phyloP scores from a whole-genome alignment of 2,329 filamentous ascomycete genomes.

The Cladosporium austrohemisphaericum region DNA sequence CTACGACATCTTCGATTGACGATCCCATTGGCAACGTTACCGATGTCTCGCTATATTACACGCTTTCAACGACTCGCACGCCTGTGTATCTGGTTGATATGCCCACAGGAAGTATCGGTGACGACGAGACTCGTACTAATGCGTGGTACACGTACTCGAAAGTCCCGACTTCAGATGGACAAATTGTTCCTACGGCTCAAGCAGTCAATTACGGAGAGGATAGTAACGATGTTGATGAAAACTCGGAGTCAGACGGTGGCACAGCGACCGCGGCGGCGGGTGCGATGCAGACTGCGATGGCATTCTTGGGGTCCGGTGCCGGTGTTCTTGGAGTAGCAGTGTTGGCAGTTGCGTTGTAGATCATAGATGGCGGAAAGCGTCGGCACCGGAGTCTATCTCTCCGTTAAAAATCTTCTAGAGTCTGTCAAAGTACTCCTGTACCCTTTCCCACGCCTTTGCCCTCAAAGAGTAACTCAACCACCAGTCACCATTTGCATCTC shows the following conservation, averaged over 20 bases:
- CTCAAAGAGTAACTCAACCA: constrained; percentile 17
- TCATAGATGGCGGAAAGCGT: no score
- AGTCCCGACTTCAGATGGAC: not conserved
- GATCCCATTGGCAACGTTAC: not conserved
- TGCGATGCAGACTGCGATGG: not conserved
- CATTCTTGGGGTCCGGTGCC: not conserved
- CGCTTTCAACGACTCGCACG: not conserved
- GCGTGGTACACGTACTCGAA: not conserved
- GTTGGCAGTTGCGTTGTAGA: not conserved
- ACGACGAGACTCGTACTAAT: not conserved
- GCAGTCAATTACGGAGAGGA: not conserved
- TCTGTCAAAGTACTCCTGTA: no score
- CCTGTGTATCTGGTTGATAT: not conserved
- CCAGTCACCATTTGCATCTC: constrained; percentile 18
- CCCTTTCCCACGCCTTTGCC: constrained; percentile 12
- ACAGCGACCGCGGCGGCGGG: not conserved
- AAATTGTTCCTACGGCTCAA: not conserved
- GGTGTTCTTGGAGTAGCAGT: not conserved
- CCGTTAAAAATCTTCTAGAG: no score
- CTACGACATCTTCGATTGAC: not conserved
- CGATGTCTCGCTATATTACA: constrained; percentile 1
- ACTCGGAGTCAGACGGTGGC: not conserved
- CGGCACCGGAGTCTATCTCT: no score
- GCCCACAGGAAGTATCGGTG: not conserved
- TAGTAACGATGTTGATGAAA: not conserved